Percentiles rank a stretch among this genome's conserved stretches.
Evolutionary conservation across 2,329 filamentous ascomycete species (phyloP).

Genomic region (Cyphellophora europaea): DNA sequence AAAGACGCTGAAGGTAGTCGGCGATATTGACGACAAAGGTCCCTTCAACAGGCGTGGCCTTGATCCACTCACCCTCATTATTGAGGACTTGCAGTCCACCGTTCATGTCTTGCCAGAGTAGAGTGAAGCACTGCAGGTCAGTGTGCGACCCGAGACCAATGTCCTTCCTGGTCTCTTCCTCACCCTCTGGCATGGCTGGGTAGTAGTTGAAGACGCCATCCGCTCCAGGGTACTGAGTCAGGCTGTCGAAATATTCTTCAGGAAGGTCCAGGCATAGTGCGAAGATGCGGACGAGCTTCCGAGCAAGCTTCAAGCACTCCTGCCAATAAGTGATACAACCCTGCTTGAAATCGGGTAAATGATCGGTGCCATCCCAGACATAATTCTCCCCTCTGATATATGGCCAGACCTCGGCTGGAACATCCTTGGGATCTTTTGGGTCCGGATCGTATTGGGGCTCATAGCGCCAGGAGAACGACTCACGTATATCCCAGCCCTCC

Average conservation of each 20-base stretch:
- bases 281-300: slow-evolving; percentile 43
- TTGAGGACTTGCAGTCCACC: slow-evolving; percentile 43
- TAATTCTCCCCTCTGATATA: too few relatives aligned
- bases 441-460: too few relatives aligned
- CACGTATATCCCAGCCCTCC: slow-evolving; percentile 36
- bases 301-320: slow-evolving; percentile 40
- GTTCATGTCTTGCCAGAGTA: slow-evolving; percentile 46
- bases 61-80: slow-evolving; percentile 31
- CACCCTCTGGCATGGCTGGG: slow-evolving; percentile 25
- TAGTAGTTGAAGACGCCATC: slow-evolving; percentile 38
- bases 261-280: slow-evolving; percentile 45
- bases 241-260: slow-evolving; percentile 47
- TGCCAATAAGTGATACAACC: too few relatives aligned
- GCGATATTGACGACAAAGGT: slow-evolving; percentile 42
- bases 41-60: slow-evolving; percentile 30
- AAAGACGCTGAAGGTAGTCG: slow-evolving; percentile 41
- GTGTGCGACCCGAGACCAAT: slow-evolving; percentile 40
- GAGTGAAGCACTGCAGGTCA: slow-evolving; percentile 45
- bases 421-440: too few relatives aligned
- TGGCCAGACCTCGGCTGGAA: too few relatives aligned
- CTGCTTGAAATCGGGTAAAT: too few relatives aligned
- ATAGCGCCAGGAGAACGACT: slow-evolving; percentile 45
- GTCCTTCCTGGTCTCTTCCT: slow-evolving; percentile 16
- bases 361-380: too few relatives aligned
- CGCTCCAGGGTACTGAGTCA: slow-evolving; percentile 42